These are phyloP conservation scores for Trifolium subterraneum DNA, from an alignment of 306 rosid species.

Conservation along the genomic window DNA sequence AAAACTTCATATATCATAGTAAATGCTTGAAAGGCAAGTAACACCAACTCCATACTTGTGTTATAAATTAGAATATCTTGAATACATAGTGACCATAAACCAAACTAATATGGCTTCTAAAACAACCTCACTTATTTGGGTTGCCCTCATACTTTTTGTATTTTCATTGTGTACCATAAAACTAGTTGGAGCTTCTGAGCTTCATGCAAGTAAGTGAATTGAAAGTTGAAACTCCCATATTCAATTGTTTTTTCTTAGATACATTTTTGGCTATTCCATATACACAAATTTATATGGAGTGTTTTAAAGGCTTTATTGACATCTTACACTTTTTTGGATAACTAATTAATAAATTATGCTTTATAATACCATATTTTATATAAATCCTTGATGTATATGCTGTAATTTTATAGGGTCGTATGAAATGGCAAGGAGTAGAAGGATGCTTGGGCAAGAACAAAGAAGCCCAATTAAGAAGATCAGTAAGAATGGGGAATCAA, in stretches of 20 bases:
- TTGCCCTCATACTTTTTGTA: constrained; percentile 5
- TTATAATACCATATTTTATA: not conserved
- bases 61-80: constrained; percentile 22
- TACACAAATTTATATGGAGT: not conserved
- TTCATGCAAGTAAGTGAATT: constrained; percentile 29
- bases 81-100: not conserved
- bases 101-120: constrained; percentile 36
- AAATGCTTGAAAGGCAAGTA: not conserved
- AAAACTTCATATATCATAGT: not conserved
- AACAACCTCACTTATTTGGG: constrained; percentile 1
- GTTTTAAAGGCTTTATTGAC: not conserved
- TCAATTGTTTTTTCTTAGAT: not conserved
- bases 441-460: not conserved
- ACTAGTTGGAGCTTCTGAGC: constrained; percentile 2
- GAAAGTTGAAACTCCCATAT: not conserved
- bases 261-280: not conserved
- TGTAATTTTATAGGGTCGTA: constrained; percentile 16
- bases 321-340: not conserved
- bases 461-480: not conserved
- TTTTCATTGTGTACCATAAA: not conserved
- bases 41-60: not conserved
- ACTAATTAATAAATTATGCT: not conserved
- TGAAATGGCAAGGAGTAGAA: not conserved
- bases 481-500: not conserved
- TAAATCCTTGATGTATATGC: too few species aligned